Evolutionary conservation across 2,329 filamentous ascomycete genomes (phyloP).

Genomic region (Aureobasidium sp.): DNA sequence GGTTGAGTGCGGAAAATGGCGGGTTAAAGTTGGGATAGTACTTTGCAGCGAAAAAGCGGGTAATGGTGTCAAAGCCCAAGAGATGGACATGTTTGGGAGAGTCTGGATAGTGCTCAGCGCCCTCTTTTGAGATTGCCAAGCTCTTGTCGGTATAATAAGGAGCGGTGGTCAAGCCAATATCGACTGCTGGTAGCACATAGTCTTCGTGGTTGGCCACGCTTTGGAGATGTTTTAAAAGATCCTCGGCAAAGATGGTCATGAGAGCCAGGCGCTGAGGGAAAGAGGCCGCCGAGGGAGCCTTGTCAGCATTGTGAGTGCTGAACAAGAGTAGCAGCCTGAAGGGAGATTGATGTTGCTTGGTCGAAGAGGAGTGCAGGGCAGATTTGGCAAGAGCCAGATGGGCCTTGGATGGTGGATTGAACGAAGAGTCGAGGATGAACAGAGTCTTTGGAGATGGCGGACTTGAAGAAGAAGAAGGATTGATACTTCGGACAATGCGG

Average conservation of each 20-base stretch:
- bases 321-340: constrained; percentile 49
- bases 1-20: constrained; percentile 47
- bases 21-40: constrained; percentile 50
- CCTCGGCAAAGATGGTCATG: constrained; percentile 60
- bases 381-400: constrained; percentile 48
- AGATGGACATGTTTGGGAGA: constrained; percentile 53
- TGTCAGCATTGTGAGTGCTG: constrained; percentile 57
- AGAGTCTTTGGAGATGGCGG: constrained; percentile 35
- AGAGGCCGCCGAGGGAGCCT: constrained; percentile 55
- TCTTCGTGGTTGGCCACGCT: not conserved
- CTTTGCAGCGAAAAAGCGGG: constrained; percentile 62
- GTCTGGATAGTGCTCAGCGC: constrained; percentile 25
- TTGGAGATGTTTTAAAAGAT: constrained; percentile 31
- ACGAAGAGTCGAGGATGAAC: constrained; percentile 57
- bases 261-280: constrained; percentile 60
- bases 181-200: constrained; percentile 37
- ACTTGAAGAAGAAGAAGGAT: constrained; percentile 15
- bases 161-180: constrained; percentile 61
- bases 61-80: constrained; percentile 66
- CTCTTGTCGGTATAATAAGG: constrained; percentile 71
- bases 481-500: constrained; percentile 27
- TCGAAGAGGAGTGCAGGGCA: constrained; percentile 36
- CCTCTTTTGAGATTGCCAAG: constrained; percentile 42
- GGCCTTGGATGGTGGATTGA: constrained; percentile 55
- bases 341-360: constrained; percentile 27